Percentiles rank a stretch among this genome's conserved stretches.
These are phyloP conservation scores for Imleria badia DNA, from an alignment of 768 basidiomycete genomes.

Conservation along the genomic window DNA sequence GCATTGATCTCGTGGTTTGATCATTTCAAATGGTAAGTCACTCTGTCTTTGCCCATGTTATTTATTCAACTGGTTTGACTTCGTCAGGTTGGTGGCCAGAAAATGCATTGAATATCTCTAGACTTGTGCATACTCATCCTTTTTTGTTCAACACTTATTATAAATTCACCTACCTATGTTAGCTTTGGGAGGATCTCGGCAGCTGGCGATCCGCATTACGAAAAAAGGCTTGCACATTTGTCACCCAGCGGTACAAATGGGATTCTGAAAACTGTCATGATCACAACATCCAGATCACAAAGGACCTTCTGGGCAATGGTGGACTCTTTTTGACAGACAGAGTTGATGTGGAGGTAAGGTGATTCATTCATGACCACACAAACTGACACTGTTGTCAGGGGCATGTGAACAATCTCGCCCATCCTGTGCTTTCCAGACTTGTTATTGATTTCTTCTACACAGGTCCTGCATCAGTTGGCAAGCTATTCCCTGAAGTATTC, in stretches of 20 bases:
- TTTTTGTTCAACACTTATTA: no score
- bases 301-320: not conserved
- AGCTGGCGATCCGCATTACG: not conserved
- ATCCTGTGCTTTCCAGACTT: no score
- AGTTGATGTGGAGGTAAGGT: not conserved
- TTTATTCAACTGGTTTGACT: no score
- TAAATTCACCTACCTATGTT: no score
- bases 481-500: conserved; percentile 11
- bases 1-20: not conserved
- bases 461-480: no score
- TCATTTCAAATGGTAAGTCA: not conserved
- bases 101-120: not conserved
- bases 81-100: conserved; percentile 5
- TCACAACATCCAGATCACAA: no score
- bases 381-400: no score
- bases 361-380: not conserved
- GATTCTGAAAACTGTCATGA: no score
- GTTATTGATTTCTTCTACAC: no score
- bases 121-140: conserved; percentile 1
- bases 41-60: not conserved
- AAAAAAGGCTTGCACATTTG: conserved; percentile 2
- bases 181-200: not conserved
- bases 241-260: no score
- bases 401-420: conserved; percentile 3
- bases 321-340: not conserved